Evolutionary conservation across 352 stramenopile species (phyloP).

Genomic region (Phytophthora boehmeriae): DNA sequence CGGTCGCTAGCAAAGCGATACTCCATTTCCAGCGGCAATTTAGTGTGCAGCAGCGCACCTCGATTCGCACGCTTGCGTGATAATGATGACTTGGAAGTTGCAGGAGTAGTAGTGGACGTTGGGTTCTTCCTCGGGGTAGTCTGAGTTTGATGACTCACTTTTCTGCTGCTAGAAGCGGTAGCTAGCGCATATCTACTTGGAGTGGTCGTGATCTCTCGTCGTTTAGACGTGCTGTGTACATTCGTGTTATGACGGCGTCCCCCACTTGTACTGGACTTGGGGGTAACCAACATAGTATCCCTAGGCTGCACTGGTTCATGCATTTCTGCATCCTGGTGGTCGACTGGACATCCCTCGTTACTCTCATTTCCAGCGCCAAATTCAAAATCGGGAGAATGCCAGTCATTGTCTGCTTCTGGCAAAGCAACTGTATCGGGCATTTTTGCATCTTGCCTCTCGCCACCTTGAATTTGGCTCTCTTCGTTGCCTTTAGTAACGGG

Average conservation of each 20-base stretch:
- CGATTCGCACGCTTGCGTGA: constrained; percentile 35
- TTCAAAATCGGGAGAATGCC: not conserved
- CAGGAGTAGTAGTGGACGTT: constrained; percentile 15
- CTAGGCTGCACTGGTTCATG: constrained; percentile 13
- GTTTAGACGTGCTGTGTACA: not conserved
- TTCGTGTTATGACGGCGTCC: constrained; percentile 15
- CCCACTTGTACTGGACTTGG: constrained; percentile 4
- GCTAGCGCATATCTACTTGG: not conserved
- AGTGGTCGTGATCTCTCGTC: not conserved
- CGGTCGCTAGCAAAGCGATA: constrained; percentile 61
- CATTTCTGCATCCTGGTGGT: constrained; percentile 23
- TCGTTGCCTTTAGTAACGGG: constrained; percentile 10
- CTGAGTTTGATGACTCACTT: constrained; percentile 11
- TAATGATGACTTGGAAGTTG: constrained; percentile 23
- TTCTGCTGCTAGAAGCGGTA: constrained; percentile 7
- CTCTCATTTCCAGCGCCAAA: not conserved
- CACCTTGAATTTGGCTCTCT: constrained; percentile 1
- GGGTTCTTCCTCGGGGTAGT: constrained; percentile 7
- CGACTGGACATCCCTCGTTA: not conserved
- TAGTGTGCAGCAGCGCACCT: constrained; percentile 51
- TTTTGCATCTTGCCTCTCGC: constrained; percentile 20
- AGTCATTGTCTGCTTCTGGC: not conserved
- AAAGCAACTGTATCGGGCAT: constrained; percentile 1
- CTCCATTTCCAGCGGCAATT: constrained; percentile 66
- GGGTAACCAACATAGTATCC: not conserved